phyloP scores from a whole-genome alignment of 2,329 filamentous ascomycete species.

The Lanzia echinophila region DNA sequence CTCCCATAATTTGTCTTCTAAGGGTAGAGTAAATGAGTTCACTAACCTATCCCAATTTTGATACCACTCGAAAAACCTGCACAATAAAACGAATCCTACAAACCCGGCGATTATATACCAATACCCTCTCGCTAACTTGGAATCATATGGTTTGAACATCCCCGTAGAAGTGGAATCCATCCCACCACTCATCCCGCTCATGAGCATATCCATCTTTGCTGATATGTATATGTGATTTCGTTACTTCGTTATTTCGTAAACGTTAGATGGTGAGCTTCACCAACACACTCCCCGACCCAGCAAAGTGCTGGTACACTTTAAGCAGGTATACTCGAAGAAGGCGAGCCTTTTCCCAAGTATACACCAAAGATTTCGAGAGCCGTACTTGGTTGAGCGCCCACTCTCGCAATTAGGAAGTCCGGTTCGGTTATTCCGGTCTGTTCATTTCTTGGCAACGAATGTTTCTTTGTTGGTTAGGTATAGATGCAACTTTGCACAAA shows the following conservation, averaged over 20 bases:
- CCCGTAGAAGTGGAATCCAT: slow-evolving; percentile 29
- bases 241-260: neutral
- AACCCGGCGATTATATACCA: slow-evolving; percentile 53
- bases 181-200: slow-evolving; percentile 12
- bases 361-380: too few relatives aligned
- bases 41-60: slow-evolving; percentile 22
- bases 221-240: neutral
- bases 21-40: neutral
- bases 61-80: slow-evolving; percentile 17
- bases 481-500: neutral
- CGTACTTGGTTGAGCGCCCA: too few relatives aligned
- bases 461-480: neutral
- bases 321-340: too few relatives aligned
- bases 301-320: neutral
- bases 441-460: neutral
- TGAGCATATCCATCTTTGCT: slow-evolving; percentile 11
- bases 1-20: neutral
- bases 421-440: too few relatives aligned
- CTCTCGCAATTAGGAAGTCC: too few relatives aligned
- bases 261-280: neutral
- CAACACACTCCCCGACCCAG: neutral
- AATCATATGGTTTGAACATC: slow-evolving; percentile 41
- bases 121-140: slow-evolving; percentile 46
- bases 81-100: slow-evolving; percentile 17
- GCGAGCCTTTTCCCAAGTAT: too few relatives aligned